A percentile compares a stretch with the other conserved stretches of the same genome.
These are phyloP conservation scores for Apophysomyces ossiformis DNA, from an alignment of 371 early-diverging fungal genomes.

Conservation along the genomic window DNA sequence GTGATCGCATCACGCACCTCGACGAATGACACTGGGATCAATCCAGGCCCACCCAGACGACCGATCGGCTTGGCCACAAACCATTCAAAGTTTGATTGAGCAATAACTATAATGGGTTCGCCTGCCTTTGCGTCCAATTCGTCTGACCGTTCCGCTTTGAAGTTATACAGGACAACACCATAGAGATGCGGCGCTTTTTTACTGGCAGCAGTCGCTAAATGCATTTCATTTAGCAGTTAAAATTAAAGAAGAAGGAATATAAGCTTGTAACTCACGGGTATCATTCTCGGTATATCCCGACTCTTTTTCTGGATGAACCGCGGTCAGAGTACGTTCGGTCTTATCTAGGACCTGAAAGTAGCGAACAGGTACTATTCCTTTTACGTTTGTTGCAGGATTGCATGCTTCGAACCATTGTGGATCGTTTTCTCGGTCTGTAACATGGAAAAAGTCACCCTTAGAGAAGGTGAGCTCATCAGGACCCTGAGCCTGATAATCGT, in stretches of 20 bases:
- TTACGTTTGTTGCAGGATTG: conserved; percentile 75
- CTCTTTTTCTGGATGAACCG: not conserved
- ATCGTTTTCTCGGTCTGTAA: conserved; percentile 72
- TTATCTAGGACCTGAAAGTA: conserved; percentile 78
- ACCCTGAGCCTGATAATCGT: conserved; percentile 66
- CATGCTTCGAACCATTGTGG: conserved; percentile 76
- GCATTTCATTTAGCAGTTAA: conserved; percentile 2
- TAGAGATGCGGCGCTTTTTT: conserved; percentile 46
- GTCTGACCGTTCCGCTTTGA: conserved; percentile 71
- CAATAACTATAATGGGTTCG: conserved; percentile 75
- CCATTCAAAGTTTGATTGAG: conserved; percentile 80
- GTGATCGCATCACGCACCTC: conserved; percentile 66
- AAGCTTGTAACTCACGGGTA: not conserved
- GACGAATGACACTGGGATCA: conserved; percentile 78
- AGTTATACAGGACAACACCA: conserved; percentile 74
- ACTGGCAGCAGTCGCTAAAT: not conserved
- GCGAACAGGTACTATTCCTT: conserved; percentile 76
- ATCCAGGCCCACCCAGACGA: conserved; percentile 67
- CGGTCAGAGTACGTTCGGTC: conserved; percentile 26
- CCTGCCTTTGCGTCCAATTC: conserved; percentile 71
- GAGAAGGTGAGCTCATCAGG: conserved; percentile 75
- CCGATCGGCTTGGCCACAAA: conserved; percentile 75
- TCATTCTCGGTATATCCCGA: not conserved
- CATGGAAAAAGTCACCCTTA: conserved; percentile 87
- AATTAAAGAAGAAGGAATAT: not conserved